phyloP scores from a whole-genome alignment of 495 filamentous ascomycete genomes.

The Hyaloscypha bicolor region DNA sequence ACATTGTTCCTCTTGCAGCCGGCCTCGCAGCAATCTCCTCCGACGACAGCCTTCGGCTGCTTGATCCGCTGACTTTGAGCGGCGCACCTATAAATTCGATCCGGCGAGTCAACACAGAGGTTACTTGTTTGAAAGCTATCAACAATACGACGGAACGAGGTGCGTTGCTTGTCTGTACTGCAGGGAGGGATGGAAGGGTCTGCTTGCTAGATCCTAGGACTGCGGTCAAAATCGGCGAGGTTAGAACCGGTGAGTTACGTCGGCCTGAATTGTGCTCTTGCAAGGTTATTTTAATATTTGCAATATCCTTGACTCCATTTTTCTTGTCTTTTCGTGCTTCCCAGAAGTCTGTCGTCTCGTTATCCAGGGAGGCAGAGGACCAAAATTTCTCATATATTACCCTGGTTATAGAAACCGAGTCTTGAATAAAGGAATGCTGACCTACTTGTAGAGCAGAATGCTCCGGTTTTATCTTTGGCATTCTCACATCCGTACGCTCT shows the following conservation, averaged over 20 bases:
- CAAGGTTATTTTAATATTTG: constrained; percentile 35
- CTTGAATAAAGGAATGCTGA: constrained; percentile 2
- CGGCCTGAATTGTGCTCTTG: constrained; percentile 47
- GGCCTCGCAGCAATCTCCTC: constrained; percentile 53
- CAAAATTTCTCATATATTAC: neutral
- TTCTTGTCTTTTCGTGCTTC: neutral
- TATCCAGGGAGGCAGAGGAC: neutral
- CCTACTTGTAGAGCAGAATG: constrained; percentile 27
- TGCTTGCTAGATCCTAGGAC: constrained; percentile 58
- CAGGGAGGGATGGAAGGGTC: constrained; percentile 64
- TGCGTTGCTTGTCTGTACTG: constrained; percentile 51
- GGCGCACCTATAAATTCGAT: constrained; percentile 44
- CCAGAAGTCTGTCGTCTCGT: neutral
- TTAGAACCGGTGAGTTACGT: constrained; percentile 34
- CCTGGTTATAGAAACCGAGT: neutral
- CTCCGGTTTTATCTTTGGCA: constrained; percentile 69
- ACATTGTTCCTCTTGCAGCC: constrained; percentile 46
- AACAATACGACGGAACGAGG: constrained; percentile 35
- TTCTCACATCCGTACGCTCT: constrained; percentile 60
- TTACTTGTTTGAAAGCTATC: constrained; percentile 57
- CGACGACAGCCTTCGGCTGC: constrained; percentile 57
- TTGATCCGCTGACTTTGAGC: constrained; percentile 50
- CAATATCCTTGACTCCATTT: neutral
- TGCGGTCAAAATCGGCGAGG: constrained; percentile 29
- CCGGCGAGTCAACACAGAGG: constrained; percentile 50